Conservation (phyloP, 805 yeast genomes). For the Candida silvicultrix region DNA sequence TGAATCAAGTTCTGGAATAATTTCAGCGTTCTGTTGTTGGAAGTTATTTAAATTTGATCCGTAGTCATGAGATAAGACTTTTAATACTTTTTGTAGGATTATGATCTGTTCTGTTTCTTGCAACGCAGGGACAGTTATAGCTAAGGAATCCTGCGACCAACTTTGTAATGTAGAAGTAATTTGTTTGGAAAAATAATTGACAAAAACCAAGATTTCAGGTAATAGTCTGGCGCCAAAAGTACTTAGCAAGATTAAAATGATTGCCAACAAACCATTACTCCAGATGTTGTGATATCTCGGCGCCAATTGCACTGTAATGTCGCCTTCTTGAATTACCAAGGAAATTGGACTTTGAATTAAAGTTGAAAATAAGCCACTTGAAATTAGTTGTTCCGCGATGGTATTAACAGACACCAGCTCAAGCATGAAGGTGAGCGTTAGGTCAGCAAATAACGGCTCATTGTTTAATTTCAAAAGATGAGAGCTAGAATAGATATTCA, state of each 20-base stretch:
- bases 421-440: constrained; percentile 59
- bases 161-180: constrained; percentile 53
- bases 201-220: constrained; percentile 60
- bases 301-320: constrained; percentile 41
- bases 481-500: constrained; percentile 63
- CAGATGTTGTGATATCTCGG: constrained; percentile 70
- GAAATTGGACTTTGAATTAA: constrained; percentile 74
- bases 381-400: constrained; percentile 61
- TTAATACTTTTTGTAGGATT: constrained; percentile 53
- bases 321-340: constrained; percentile 57
- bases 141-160: constrained; percentile 60
- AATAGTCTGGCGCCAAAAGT: constrained; percentile 57
- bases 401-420: constrained; percentile 57
- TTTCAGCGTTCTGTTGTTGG: constrained; percentile 19
- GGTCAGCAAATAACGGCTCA: constrained; percentile 67
- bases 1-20: constrained; percentile 57
- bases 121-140: constrained; percentile 40
- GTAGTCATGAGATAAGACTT: constrained; percentile 44
- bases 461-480: constrained; percentile 52
- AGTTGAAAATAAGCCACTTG: constrained; percentile 58
- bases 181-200: constrained; percentile 59
- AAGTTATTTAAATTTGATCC: constrained; percentile 26
- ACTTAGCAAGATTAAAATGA: constrained; percentile 51
- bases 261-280: constrained; percentile 77
- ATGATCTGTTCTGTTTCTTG: constrained; percentile 68